Conservation (phyloP, 2,329 filamentous ascomycete genomes). For the Ophiocordyceps robertsii region DNA sequence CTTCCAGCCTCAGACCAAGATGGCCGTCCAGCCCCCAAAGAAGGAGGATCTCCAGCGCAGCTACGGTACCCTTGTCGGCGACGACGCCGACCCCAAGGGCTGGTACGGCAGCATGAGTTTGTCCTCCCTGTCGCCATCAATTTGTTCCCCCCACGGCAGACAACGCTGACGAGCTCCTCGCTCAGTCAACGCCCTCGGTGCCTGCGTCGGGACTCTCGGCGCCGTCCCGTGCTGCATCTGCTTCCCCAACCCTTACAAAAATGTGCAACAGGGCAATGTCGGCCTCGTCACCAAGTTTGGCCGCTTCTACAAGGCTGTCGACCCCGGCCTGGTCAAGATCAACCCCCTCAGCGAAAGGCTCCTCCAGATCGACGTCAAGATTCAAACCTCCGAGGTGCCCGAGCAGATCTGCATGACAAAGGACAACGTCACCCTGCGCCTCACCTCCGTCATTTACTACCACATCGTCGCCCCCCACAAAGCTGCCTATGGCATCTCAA, state of each 20-base stretch:
- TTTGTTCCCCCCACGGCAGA: too few relatives aligned
- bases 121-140: too few relatives aligned
- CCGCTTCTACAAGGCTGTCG: constrained; percentile 85
- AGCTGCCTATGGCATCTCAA: constrained; percentile 89
- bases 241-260: constrained; percentile 94
- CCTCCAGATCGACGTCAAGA: constrained; percentile 94
- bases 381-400: constrained; percentile 94
- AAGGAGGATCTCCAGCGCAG: constrained; percentile 74
- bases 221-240: constrained; percentile 83
- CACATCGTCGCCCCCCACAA: constrained; percentile 93
- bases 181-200: constrained; percentile 59
- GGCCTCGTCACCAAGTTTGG: constrained; percentile 94
- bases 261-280: constrained; percentile 83
- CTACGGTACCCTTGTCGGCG: constrained; percentile 53
- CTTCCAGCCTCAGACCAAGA: constrained; percentile 39
- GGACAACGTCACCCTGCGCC: constrained; percentile 88
- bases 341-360: constrained; percentile 88
- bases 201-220: constrained; percentile 62
- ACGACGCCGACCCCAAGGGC: constrained; percentile 58
- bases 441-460: constrained; percentile 98
- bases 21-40: constrained; percentile 66
- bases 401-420: constrained; percentile 99
- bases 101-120: constrained; percentile 85
- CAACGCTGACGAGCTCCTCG: constrained; percentile 1
- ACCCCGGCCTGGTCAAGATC: constrained; percentile 93